Percentiles rank a stretch among this genome's conserved stretches.
phyloP scores from a whole-genome alignment of 345 rosid genomes.

The Gossypium ekmanianum region DNA sequence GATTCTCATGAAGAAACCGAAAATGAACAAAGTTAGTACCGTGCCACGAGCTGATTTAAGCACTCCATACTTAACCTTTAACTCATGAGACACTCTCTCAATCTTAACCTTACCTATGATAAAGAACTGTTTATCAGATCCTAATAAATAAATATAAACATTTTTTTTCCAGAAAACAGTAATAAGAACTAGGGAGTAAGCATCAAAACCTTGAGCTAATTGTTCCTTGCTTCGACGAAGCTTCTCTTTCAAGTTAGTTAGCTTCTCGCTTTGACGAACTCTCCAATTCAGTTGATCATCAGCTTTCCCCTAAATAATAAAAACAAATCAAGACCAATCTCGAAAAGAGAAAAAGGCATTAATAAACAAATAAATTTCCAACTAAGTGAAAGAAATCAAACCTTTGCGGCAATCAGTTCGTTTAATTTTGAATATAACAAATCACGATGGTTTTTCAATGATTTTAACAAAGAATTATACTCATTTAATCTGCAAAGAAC shows the following conservation, averaged over 20 bases:
- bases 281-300: conserved; percentile 81
- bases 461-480: conserved; percentile 51
- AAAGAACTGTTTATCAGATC: neutral
- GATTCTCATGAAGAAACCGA: neutral
- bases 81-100: conserved; percentile 50
- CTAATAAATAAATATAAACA: neutral
- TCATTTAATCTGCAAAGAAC: conserved; percentile 54
- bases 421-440: conserved; percentile 47
- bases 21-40: conserved; percentile 34
- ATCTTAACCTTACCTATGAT: conserved; percentile 62
- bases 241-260: conserved; percentile 54
- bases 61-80: conserved; percentile 51
- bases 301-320: conserved; percentile 55
- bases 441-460: conserved; percentile 60
- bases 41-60: conserved; percentile 62
- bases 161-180: neutral
- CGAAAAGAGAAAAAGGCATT: neutral
- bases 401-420: conserved; percentile 74
- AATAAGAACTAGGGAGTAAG: neutral
- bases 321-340: neutral
- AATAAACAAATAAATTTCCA: neutral
- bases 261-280: conserved; percentile 62
- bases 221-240: conserved; percentile 55
- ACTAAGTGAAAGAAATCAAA: conserved; percentile 25
- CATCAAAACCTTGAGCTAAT: conserved; percentile 50